Evolutionary conservation across 169 alveolate species (phyloP).

Genomic region (Cryptosporidium ryanae): DNA sequence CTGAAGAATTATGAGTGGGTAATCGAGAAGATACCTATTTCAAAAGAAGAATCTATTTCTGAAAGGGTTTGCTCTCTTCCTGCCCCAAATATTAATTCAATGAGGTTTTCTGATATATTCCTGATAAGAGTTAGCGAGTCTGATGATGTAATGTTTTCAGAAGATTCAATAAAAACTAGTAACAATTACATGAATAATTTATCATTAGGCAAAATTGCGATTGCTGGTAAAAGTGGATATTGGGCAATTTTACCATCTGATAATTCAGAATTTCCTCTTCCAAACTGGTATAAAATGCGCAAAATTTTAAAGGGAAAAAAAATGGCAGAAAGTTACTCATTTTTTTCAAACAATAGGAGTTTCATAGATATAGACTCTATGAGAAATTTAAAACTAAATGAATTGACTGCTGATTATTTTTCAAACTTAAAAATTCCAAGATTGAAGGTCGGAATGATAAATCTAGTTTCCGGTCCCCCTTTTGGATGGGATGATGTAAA

Average conservation of each 20-base stretch:
- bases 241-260: conserved; percentile 28
- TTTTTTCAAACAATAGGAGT: neutral
- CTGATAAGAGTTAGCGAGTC: neutral
- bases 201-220: neutral
- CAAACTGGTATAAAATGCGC: conserved; percentile 35
- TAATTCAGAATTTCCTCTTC: neutral
- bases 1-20: conserved; percentile 35
- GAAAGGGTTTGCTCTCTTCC: neutral
- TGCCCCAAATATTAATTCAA: conserved; percentile 35
- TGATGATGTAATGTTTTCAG: conserved; percentile 5
- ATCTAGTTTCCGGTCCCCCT: conserved; percentile 39
- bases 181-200: conserved; percentile 2
- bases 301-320: conserved; percentile 10
- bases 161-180: neutral
- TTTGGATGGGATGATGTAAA: conserved; percentile 39
- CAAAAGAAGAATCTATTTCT: conserved; percentile 6
- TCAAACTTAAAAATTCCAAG: conserved; percentile 12
- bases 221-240: conserved; percentile 29
- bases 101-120: conserved; percentile 41
- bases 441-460: neutral
- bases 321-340: neutral
- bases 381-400: too few relatives aligned
- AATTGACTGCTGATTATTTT: neutral
- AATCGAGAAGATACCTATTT: conserved; percentile 19
- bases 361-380: too few relatives aligned